A percentile compares a stretch with the other conserved stretches of the same genome.
Evolutionary conservation across 2,329 filamentous ascomycete genomes (phyloP).

Genomic region (Rachicladosporium sp.): DNA sequence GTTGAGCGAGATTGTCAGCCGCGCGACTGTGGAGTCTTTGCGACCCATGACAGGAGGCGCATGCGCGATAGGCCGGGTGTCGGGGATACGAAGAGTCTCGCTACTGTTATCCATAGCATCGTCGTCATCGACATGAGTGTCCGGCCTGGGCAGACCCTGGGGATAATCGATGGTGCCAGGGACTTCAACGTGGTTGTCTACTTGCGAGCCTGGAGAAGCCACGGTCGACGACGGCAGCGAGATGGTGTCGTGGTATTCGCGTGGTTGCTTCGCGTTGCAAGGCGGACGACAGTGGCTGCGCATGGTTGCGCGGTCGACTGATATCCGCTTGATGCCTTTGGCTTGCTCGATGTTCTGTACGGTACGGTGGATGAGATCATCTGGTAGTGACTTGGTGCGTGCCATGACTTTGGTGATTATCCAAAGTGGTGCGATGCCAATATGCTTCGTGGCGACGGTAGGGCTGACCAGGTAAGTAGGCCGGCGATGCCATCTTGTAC

Average conservation of each 20-base stretch:
- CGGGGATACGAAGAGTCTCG: neutral
- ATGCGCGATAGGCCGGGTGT: neutral
- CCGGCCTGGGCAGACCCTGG: too few species aligned
- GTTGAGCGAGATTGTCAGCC: neutral
- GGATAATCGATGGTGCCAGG: neutral
- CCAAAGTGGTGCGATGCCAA: neutral
- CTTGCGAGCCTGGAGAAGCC: too few species aligned
- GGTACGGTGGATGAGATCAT: conserved; percentile 1
- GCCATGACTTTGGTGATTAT: neutral
- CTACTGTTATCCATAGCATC: neutral
- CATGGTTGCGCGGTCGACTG: neutral
- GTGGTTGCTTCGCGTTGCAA: too few species aligned
- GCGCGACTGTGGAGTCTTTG: neutral
- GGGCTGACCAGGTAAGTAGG: neutral
- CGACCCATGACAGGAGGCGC: too few species aligned
- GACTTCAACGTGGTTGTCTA: too few species aligned
- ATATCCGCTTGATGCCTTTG: neutral
- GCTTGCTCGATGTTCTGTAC: conserved; percentile 4
- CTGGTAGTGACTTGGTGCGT: neutral
- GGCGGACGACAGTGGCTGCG: too few species aligned
- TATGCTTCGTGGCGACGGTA: neutral
- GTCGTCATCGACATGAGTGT: too few species aligned
- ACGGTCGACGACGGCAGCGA: neutral
- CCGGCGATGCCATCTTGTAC: conserved; percentile 1
- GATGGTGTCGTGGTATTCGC: neutral